These are phyloP conservation scores for Polyplosphaeria fusca DNA, from an alignment of 495 filamentous ascomycete species.

Conservation along the genomic window DNA sequence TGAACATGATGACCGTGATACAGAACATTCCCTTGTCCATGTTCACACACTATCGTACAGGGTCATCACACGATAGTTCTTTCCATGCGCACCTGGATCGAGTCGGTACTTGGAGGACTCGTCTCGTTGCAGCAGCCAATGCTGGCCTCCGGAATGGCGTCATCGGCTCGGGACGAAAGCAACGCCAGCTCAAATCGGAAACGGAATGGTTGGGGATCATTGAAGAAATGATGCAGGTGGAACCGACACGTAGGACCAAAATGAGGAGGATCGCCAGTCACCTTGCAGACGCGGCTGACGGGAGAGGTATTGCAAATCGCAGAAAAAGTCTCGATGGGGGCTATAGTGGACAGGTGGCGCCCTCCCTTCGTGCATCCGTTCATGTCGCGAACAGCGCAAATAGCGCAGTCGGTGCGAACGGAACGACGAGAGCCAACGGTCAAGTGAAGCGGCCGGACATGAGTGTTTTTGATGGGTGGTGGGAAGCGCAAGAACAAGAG, in stretches of 20 bases:
- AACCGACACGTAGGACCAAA: conserved; percentile 25
- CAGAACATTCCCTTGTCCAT: conserved; percentile 18
- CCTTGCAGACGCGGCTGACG: conserved; percentile 13
- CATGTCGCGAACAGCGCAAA: not conserved
- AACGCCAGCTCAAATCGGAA: conserved; percentile 26
- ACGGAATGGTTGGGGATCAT: conserved; percentile 21
- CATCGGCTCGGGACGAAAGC: conserved; percentile 13
- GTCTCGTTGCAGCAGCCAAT: conserved; percentile 19
- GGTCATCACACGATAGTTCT: conserved; percentile 28
- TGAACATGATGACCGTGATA: conserved; percentile 32
- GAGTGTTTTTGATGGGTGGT: conserved; percentile 26
- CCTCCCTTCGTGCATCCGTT: not conserved
- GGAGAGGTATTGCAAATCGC: conserved; percentile 7
- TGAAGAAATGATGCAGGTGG: conserved; percentile 23
- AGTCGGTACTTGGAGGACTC: conserved; percentile 29
- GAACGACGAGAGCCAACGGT: not conserved
- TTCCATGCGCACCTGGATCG: conserved; percentile 37
- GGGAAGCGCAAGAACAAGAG: conserved; percentile 13
- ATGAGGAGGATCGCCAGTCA: conserved; percentile 15
- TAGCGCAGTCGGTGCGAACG: not conserved
- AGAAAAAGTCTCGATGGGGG: conserved; percentile 30
- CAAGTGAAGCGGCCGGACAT: conserved; percentile 18
- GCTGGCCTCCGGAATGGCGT: conserved; percentile 18
- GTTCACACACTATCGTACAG: conserved; percentile 25
- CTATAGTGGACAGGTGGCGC: conserved; percentile 18